phyloP scores from a whole-genome alignment of 345 rosid genomes.

The Ceriops tagal region DNA sequence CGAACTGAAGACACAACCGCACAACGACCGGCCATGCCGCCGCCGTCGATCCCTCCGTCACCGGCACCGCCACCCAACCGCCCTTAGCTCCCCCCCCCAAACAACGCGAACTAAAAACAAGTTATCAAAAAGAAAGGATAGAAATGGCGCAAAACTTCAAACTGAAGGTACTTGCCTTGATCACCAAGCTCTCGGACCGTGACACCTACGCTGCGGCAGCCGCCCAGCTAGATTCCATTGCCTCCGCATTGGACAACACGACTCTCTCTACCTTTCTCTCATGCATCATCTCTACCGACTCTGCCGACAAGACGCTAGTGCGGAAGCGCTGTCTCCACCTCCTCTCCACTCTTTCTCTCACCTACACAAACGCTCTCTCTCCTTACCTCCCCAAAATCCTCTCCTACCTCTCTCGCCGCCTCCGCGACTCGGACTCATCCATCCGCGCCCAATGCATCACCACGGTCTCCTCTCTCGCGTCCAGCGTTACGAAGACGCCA shows the following conservation, averaged over 20 bases:
- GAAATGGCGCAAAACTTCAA: conserved; percentile 54
- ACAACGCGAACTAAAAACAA: neutral
- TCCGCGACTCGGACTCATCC: conserved; percentile 76
- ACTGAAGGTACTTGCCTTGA: conserved; percentile 47
- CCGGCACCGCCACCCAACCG: conserved; percentile 26
- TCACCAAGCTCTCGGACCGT: conserved; percentile 77
- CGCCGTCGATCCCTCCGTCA: conserved; percentile 25
- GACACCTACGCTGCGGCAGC: conserved; percentile 74
- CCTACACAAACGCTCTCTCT: conserved; percentile 51
- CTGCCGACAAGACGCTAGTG: conserved; percentile 63
- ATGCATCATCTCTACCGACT: conserved; percentile 65
- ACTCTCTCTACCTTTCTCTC: conserved; percentile 61
- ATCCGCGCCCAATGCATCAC: conserved; percentile 66
- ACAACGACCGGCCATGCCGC: conserved; percentile 23
- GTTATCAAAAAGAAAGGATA: neutral
- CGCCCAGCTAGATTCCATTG: conserved; percentile 66
- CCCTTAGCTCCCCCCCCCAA: conserved; percentile 24
- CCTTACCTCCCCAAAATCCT: conserved; percentile 66
- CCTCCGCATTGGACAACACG: conserved; percentile 48
- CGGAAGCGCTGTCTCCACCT: conserved; percentile 74
- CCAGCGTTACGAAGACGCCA: conserved; percentile 51
- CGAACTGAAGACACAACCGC: neutral
- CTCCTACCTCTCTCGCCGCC: conserved; percentile 56
- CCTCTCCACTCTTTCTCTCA: conserved; percentile 51
- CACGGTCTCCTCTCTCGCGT: conserved; percentile 57